phyloP scores from a whole-genome alignment of 1,139 yeast genomes.

The Ogataea hybrid region DNA sequence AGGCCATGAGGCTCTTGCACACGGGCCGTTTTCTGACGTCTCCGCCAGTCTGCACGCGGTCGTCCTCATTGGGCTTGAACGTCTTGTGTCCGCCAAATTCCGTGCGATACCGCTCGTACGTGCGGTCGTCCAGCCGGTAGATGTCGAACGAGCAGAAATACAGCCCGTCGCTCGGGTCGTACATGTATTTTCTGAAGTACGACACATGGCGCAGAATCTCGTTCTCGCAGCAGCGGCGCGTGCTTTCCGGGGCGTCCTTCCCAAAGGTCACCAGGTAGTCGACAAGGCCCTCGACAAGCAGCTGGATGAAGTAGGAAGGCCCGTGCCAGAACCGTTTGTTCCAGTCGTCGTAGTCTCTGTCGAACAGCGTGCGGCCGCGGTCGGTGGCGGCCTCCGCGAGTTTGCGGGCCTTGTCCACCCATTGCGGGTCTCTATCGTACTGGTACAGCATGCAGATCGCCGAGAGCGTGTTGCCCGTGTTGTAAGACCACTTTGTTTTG shows the following conservation, averaged over 20 bases:
- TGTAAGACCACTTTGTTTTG: slow-evolving; percentile 63
- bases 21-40: slow-evolving; percentile 34
- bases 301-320: slow-evolving; percentile 60
- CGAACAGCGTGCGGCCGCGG: slow-evolving; percentile 55
- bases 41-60: slow-evolving; percentile 32
- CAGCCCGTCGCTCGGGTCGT: slow-evolving; percentile 57
- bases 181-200: slow-evolving; percentile 54
- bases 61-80: slow-evolving; percentile 50
- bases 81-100: slow-evolving; percentile 57
- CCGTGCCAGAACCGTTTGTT: slow-evolving; percentile 65
- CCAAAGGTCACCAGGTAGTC: slow-evolving; percentile 57
- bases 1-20: slow-evolving; percentile 60
- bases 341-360: slow-evolving; percentile 55
- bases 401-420: slow-evolving; percentile 55
- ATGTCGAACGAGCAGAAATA: slow-evolving; percentile 64
- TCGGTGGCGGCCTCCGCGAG: slow-evolving; percentile 60
- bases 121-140: slow-evolving; percentile 49
- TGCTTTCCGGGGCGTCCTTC: slow-evolving; percentile 43
- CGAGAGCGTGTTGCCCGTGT: slow-evolving; percentile 64
- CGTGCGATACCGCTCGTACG: slow-evolving; percentile 26
- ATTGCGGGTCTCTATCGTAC: slow-evolving; percentile 52
- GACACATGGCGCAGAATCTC: slow-evolving; percentile 50
- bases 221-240: slow-evolving; percentile 37
- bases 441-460: slow-evolving; percentile 52
- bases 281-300: slow-evolving; percentile 65